Conservation (phyloP, 2,329 filamentous ascomycete species). For the Aureobasidium lini region DNA sequence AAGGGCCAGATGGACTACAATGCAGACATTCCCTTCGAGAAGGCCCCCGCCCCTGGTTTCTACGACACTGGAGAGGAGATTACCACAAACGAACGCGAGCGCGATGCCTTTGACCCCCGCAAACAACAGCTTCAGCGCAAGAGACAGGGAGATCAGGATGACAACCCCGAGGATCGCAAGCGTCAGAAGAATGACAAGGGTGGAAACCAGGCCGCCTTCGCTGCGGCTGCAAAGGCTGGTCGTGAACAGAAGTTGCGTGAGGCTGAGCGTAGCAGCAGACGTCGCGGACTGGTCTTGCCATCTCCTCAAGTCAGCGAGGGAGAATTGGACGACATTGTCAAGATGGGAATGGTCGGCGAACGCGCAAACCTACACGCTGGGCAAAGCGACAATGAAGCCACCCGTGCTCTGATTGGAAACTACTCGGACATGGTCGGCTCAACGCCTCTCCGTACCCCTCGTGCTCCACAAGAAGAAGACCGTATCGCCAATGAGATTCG, state of each 20-base stretch:
- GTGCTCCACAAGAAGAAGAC: constrained; percentile 86
- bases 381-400: constrained; percentile 75
- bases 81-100: constrained; percentile 70
- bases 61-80: constrained; percentile 87
- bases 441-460: constrained; percentile 86
- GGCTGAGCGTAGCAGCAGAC: constrained; percentile 93
- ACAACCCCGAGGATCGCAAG: constrained; percentile 70
- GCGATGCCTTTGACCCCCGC: constrained; percentile 79
- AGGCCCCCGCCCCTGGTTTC: constrained; percentile 79
- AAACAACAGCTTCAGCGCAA: constrained; percentile 89
- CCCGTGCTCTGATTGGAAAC: constrained; percentile 76
- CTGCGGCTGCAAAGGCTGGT: constrained; percentile 84
- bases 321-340: constrained; percentile 95
- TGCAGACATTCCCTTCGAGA: constrained; percentile 96
- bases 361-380: constrained; percentile 68
- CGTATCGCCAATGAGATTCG: constrained; percentile 93
- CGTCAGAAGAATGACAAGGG: constrained; percentile 84
- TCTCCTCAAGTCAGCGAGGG: constrained; percentile 85
- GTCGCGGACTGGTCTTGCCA: constrained; percentile 73
- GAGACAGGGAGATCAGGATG: constrained; percentile 84
- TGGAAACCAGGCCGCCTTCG: constrained; percentile 66
- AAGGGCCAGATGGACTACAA: constrained; percentile 99
- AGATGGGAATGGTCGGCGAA: constrained; percentile 94
- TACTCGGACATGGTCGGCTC: constrained; percentile 74
- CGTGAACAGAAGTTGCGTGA: constrained; percentile 92